Percentiles rank a stretch among this genome's conserved stretches.
Conservation (phyloP, 306 rosid genomes). For the Canavalia gladiata region DNA sequence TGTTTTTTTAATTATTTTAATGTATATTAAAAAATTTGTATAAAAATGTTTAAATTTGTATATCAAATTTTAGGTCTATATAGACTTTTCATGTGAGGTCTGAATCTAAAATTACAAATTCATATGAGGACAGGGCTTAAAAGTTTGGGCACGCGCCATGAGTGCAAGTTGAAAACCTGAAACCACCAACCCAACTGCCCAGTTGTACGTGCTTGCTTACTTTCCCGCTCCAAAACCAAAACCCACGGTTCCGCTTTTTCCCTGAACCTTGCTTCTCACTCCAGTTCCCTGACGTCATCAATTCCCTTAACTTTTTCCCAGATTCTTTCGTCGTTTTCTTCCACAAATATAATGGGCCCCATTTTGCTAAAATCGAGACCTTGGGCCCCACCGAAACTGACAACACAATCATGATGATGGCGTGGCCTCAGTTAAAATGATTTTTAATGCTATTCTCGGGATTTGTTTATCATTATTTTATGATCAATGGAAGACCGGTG, state of each 20-base stretch:
- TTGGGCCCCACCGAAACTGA: slow-evolving; percentile 51
- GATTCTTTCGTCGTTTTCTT: slow-evolving; percentile 72
- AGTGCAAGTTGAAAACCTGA: slow-evolving; percentile 22
- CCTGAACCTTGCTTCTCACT: slow-evolving; percentile 62
- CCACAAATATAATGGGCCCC: slow-evolving; percentile 36
- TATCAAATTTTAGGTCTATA: no score
- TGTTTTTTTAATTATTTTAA: no score
- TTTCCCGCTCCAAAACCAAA: slow-evolving; percentile 50
- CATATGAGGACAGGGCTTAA: not conserved
- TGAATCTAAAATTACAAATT: not conserved
- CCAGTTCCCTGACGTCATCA: slow-evolving; percentile 52
- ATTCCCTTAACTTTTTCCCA: slow-evolving; percentile 38
- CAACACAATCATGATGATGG: slow-evolving; percentile 49
- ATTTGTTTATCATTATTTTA: slow-evolving; percentile 41
- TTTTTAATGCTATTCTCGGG: slow-evolving; percentile 21
- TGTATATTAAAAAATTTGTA: no score
- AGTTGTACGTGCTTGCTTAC: slow-evolving; percentile 24
- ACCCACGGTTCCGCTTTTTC: slow-evolving; percentile 73
- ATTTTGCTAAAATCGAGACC: slow-evolving; percentile 13
- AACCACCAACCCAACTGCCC: not conserved
- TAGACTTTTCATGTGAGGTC: no score
- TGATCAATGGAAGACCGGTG: slow-evolving; percentile 31
- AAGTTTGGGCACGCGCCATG: slow-evolving; percentile 50
- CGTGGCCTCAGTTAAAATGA: slow-evolving; percentile 27
- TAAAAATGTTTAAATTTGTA: no score